Evolutionary conservation across 805 yeast species (phyloP).

Genomic region (Hanseniaspora vineae): DNA sequence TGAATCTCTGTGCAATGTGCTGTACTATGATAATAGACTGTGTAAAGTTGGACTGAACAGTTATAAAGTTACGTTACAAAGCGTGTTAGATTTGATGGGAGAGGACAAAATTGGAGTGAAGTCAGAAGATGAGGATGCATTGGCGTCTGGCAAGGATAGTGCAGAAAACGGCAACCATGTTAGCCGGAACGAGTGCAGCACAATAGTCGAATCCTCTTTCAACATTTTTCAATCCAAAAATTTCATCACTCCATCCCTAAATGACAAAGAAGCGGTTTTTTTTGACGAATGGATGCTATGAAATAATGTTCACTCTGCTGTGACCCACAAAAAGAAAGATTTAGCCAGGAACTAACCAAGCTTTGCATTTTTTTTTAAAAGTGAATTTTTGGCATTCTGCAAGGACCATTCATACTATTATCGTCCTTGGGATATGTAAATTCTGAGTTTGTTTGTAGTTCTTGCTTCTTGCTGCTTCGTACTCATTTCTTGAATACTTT

Average conservation of each 20-base stretch:
- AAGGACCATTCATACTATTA: too few relatives aligned
- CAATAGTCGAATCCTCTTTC: slow-evolving; percentile 17
- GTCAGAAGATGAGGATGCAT: slow-evolving; percentile 16
- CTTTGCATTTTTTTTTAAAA: too few relatives aligned
- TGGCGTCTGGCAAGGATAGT: background rate
- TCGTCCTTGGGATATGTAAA: too few relatives aligned
- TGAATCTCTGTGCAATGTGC: slow-evolving; percentile 72
- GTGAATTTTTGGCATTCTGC: too few relatives aligned
- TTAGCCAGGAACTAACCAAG: too few relatives aligned
- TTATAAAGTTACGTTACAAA: slow-evolving; percentile 75
- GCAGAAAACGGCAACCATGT: background rate
- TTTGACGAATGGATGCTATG: slow-evolving; percentile 36
- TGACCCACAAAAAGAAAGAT: too few relatives aligned
- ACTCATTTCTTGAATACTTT: too few relatives aligned
- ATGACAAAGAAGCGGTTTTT: slow-evolving; percentile 31
- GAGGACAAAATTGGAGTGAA: slow-evolving; percentile 3
- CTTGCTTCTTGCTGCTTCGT: too few relatives aligned
- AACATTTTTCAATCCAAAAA: slow-evolving; percentile 30
- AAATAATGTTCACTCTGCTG: too few relatives aligned
- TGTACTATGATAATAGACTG: slow-evolving; percentile 74
- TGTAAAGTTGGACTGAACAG: slow-evolving; percentile 51
- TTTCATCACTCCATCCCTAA: slow-evolving; percentile 26
- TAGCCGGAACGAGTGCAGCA: background rate
- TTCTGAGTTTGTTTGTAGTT: too few relatives aligned
- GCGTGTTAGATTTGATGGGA: slow-evolving; percentile 50